phyloP scores from a whole-genome alignment of 2,329 filamentous ascomycete species.

The Pestalotiopsis sp. region DNA sequence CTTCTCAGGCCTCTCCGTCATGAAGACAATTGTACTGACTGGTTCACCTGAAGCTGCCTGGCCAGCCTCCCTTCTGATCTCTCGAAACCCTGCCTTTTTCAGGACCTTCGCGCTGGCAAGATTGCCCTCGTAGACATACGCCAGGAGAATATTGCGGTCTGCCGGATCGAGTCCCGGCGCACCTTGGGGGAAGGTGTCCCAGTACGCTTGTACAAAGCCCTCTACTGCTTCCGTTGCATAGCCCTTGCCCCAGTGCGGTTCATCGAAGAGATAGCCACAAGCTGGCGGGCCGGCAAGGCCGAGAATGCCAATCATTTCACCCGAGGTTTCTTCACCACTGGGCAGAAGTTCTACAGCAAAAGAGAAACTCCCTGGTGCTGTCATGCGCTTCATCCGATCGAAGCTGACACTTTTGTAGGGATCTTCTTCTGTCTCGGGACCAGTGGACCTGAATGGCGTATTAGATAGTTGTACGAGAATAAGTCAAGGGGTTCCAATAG shows the following conservation, averaged over 20 bases:
- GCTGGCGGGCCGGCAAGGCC: not conserved
- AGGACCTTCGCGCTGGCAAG: constrained; percentile 7
- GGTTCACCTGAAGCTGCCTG: not conserved
- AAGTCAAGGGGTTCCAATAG: not conserved
- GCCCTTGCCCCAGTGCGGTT: constrained; percentile 10
- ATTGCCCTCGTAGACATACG: not conserved
- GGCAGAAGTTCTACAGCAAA: constrained; percentile 7
- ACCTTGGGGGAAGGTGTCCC: constrained; percentile 2
- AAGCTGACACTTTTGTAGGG: constrained; percentile 7
- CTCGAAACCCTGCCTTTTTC: constrained; percentile 6
- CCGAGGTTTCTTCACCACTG: not conserved
- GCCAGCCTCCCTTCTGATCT: not conserved
- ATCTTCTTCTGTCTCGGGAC: constrained; percentile 1
- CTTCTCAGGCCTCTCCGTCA: not conserved
- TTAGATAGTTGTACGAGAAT: not conserved
- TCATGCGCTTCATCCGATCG: constrained; percentile 1
- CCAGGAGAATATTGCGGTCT: not conserved
- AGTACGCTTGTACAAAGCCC: not conserved
- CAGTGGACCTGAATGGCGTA: not conserved
- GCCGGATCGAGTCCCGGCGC: not conserved
- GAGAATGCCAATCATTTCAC: not conserved
- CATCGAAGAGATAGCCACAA: constrained; percentile 6
- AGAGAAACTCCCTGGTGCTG: not conserved
- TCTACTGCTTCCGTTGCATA: constrained; percentile 2
- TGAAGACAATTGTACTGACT: not conserved